A percentile compares a stretch with the other conserved stretches of the same genome.
Conservation (phyloP, 2,329 filamentous ascomycete genomes). For the Hymenoscyphus scutula region DNA sequence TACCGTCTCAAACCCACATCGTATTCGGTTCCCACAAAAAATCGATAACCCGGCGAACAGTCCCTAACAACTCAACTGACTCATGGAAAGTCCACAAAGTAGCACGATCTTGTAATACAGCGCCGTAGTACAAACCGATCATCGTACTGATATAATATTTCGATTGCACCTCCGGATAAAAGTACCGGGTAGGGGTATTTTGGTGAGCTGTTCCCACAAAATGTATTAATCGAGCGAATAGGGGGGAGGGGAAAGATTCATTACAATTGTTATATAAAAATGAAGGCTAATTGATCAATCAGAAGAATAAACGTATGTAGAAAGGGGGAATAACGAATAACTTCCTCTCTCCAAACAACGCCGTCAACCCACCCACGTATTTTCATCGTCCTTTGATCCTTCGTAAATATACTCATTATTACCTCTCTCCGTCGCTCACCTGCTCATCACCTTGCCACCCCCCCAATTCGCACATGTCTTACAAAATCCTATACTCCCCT, state of each 20-base stretch:
- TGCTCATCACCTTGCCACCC: background rate
- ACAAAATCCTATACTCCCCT: slow-evolving; percentile 13
- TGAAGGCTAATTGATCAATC: no score
- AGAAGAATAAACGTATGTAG: background rate
- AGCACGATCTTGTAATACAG: background rate
- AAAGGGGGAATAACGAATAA: background rate
- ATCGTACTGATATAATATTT: background rate
- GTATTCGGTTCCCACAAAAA: no score
- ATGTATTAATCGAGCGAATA: no score
- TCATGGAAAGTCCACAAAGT: background rate
- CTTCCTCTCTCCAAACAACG: background rate
- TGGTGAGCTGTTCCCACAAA: no score
- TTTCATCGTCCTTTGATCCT: background rate
- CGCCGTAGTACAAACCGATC: background rate
- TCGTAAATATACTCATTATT: background rate
- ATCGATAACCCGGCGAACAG: no score
- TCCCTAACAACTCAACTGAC: background rate
- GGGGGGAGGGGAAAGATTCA: background rate
- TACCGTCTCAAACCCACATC: no score
- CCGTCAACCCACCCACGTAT: background rate
- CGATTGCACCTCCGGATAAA: background rate
- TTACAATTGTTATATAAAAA: background rate
- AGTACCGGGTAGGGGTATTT: background rate
- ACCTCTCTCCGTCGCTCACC: no score
- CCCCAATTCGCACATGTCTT: slow-evolving; percentile 2